Evolutionary conservation across 2,329 filamentous ascomycete genomes (phyloP).

Genomic region (Phyllosticta citriasiana): DNA sequence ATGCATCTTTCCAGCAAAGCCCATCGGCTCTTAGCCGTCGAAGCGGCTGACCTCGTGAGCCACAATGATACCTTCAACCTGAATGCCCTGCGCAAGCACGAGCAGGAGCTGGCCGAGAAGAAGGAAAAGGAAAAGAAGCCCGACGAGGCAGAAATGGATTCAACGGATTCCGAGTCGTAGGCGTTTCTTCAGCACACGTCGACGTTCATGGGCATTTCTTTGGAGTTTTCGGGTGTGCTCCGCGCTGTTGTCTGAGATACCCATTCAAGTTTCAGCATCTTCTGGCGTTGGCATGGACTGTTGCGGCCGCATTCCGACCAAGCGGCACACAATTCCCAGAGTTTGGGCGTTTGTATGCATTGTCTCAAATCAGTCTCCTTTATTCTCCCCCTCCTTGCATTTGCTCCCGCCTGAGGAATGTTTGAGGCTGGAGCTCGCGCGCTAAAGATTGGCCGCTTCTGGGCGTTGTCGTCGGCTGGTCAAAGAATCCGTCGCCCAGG

Average conservation of each 20-base stretch:
- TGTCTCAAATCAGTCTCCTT: constrained; percentile 11
- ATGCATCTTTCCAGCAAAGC: constrained; percentile 25
- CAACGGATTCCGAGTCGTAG: not conserved
- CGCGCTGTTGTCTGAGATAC: constrained; percentile 9
- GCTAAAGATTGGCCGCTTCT: constrained; percentile 23
- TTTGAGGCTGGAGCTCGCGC: constrained; percentile 20
- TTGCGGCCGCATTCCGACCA: constrained; percentile 8
- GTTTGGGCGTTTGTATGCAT: constrained; percentile 11
- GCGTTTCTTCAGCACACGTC: not conserved
- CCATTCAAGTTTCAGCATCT: constrained; percentile 11
- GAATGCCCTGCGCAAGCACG: constrained; percentile 15
- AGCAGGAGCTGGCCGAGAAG: not conserved
- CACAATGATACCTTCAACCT: constrained; percentile 22
- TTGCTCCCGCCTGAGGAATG: constrained; percentile 19
- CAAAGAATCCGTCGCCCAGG: constrained; percentile 8
- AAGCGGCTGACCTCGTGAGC: constrained; percentile 24
- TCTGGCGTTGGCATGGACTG: constrained; percentile 9
- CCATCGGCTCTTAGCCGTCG: constrained; percentile 26
- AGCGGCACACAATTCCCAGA: constrained; percentile 7
- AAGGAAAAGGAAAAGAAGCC: not conserved
- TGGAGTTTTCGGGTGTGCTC: constrained; percentile 2
- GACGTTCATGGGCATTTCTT: constrained; percentile 4
- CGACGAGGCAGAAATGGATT: not conserved
- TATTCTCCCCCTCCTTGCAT: constrained; percentile 28
- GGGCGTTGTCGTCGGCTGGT: constrained; percentile 14